Evolutionary conservation across 768 basidiomycete genomes (phyloP).

Genomic region (Gelatoporia subvermispora): DNA sequence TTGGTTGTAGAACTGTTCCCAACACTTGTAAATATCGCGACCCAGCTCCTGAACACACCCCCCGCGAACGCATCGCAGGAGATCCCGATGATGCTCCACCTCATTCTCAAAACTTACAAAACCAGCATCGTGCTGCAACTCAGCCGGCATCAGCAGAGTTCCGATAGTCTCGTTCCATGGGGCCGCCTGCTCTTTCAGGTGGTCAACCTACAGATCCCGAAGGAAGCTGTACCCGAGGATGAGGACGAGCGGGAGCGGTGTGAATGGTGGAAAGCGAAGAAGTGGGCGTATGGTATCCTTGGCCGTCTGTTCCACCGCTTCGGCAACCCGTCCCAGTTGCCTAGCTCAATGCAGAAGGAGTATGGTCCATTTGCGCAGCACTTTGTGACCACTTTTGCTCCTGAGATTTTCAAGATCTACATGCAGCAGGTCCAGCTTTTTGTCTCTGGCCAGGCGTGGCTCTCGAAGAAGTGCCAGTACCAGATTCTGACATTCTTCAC

Average conservation of each 20-base stretch:
- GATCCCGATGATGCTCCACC: conserved; percentile 77
- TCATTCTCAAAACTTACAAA: conserved; percentile 85
- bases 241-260: conserved; percentile 71
- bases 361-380: conserved; percentile 72
- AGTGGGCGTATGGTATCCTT: conserved; percentile 85
- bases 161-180: conserved; percentile 82
- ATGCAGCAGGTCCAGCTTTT: conserved; percentile 66
- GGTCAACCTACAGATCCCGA: conserved; percentile 66
- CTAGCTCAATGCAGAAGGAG: conserved; percentile 60
- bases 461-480: conserved; percentile 80
- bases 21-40: conserved; percentile 68
- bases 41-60: conserved; percentile 59
- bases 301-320: conserved; percentile 81
- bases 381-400: conserved; percentile 74
- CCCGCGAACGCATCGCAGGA: conserved; percentile 59
- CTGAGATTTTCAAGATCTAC: conserved; percentile 82
- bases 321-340: conserved; percentile 85
- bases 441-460: conserved; percentile 70
- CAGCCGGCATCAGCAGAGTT: conserved; percentile 65
- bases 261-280: conserved; percentile 92
- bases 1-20: conserved; percentile 68
- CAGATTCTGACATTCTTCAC: conserved; percentile 83
- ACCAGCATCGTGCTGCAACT: conserved; percentile 75
- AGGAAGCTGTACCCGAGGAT: conserved; percentile 60
- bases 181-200: conserved; percentile 77